Percentiles rank a stretch among this genome's conserved stretches.
These are phyloP conservation scores for Chytriomyces sp. DNA, from an alignment of 192 early-diverging fungal genomes.

Conservation along the genomic window DNA sequence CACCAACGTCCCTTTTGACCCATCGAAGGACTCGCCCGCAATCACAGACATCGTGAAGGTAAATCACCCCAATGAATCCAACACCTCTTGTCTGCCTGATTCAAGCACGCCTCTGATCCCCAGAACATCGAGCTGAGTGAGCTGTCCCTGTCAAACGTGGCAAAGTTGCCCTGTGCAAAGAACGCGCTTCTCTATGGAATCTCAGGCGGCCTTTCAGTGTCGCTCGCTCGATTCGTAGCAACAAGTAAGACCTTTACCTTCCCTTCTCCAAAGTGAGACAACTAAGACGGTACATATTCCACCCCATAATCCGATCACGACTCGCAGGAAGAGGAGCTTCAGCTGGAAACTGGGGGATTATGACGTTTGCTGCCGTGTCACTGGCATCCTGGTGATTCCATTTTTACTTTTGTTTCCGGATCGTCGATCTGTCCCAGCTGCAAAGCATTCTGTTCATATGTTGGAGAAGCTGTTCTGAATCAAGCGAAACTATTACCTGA, in stretches of 20 bases:
- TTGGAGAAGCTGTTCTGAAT: background rate
- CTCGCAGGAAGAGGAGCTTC: slow-evolving; percentile 10
- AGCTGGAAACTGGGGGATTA: slow-evolving; percentile 31
- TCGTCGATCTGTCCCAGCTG: background rate
- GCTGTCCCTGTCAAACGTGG: slow-evolving; percentile 17
- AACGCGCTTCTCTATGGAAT: slow-evolving; percentile 37
- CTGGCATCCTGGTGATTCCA: slow-evolving; percentile 30
- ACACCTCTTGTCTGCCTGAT: background rate
- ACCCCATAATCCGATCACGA: background rate
- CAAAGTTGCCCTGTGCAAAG: slow-evolving; percentile 19
- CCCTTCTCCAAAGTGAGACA: background rate
- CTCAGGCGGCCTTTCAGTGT: slow-evolving; percentile 18
- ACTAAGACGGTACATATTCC: background rate
- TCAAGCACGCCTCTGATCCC: background rate
- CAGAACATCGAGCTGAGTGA: slow-evolving; percentile 32
- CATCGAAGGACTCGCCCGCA: slow-evolving; percentile 1
- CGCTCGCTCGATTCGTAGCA: slow-evolving; percentile 14
- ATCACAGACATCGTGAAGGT: slow-evolving; percentile 16
- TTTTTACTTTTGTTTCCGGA: background rate
- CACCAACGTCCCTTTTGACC: slow-evolving; percentile 24
- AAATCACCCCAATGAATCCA: background rate
- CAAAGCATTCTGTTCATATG: background rate
- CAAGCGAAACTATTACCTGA: background rate
- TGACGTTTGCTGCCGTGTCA: slow-evolving; percentile 26
- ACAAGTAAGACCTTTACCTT: background rate